phyloP scores from a whole-genome alignment of 108 stramenopile species.

The Mediolabrus comicus region DNA sequence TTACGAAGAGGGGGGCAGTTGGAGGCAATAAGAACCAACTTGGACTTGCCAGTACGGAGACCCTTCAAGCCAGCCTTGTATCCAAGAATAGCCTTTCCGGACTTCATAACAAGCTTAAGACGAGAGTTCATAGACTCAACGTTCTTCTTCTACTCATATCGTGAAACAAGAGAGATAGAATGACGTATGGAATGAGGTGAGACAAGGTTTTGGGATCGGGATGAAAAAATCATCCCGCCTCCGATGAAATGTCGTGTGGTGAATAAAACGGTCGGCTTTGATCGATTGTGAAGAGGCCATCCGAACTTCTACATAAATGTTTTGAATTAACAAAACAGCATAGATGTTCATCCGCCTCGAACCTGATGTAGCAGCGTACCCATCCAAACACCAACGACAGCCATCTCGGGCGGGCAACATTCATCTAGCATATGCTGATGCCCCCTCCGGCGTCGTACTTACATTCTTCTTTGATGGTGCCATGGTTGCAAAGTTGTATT shows the following conservation, averaged over 20 bases:
- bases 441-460: conserved; percentile 92
- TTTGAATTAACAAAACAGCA: neutral
- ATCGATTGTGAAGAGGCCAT: neutral
- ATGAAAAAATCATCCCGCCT: neutral
- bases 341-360: neutral
- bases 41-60: conserved; percentile 92
- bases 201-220: neutral
- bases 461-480: conserved; percentile 84
- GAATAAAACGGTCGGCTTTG: neutral
- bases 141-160: conserved; percentile 69
- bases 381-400: conserved; percentile 47
- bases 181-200: conserved; percentile 1
- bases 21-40: conserved; percentile 94
- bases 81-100: conserved; percentile 95
- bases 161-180: neutral
- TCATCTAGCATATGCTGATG: conserved; percentile 30
- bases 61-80: conserved; percentile 95
- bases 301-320: neutral
- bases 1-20: conserved; percentile 98
- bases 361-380: neutral
- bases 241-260: neutral
- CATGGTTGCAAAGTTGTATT: conserved; percentile 40
- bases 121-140: conserved; percentile 98
- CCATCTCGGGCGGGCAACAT: conserved; percentile 89
- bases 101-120: conserved; percentile 99